Evolutionary conservation across 208 protist genomes (phyloP), one percentile per base, ranked within the genome.

Genomic region (Zelonia costaricensis): DNA sequence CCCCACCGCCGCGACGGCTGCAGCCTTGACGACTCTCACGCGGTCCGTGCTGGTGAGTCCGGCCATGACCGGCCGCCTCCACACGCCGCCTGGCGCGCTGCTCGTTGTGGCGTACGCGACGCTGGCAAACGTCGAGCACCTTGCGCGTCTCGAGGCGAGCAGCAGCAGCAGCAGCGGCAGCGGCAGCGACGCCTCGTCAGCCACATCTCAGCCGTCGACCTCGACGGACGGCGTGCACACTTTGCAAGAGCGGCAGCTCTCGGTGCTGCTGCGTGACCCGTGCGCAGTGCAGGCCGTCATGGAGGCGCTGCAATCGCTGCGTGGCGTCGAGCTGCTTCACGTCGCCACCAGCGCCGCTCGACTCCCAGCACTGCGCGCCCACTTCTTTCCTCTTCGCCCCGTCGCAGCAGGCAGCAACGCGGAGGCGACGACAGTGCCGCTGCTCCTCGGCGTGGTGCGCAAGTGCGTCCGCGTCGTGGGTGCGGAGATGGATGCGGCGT

Each of bases 311-410:
- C 38, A 56, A 42, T 64, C 68, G 61, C 62, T 88, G 28, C 55
- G 66, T 1, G 78, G 80, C 0, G 76, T 88, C 40, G 73, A 74
- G 61, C 67, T 94, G 60, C 71, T 94, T 22, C 84, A 94, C 58
- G 69, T 88, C 47, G 62, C 76, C 3, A 82, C 84, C 8, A 69
- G 76, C 7, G 52, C 80, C 12, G 23, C 85, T 25, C 85, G 88
- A 27, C 54, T 58, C n/a, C 62, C 76, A 1, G 43, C 39, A 13
- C 74, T 81, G 52, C 77, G 84, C 18, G 43, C 49, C 16, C 52
- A 53, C n/a, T 47, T 84, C 28, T 63, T 87, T 45, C 57, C 65
- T 23, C 33, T 73, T 27, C 7, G n/a, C 16, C 15, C 30, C 45
- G 20, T 31, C 45, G 8, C 44, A 40, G 2, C 43, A 31, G 40